A percentile compares a stretch with the other conserved stretches of the same genome.
These are phyloP conservation scores for Fusarium praegraminearum DNA, from an alignment of 2,329 filamentous ascomycete genomes.

Conservation along the genomic window DNA sequence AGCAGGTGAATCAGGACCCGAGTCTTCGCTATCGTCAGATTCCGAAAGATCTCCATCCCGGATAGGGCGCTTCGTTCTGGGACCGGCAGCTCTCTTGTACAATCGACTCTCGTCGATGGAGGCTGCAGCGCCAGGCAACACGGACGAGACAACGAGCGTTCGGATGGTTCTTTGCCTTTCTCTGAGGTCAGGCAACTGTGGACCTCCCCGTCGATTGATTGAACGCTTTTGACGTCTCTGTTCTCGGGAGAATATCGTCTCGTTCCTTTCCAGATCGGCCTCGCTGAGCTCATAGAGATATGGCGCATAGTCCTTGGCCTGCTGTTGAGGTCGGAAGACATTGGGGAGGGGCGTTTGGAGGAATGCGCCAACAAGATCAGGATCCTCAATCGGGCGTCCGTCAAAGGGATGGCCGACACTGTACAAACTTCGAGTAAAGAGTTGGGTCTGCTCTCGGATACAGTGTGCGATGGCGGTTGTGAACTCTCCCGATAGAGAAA, in stretches of 20 bases:
- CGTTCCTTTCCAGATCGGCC: slow-evolving; percentile 87
- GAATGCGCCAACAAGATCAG: slow-evolving; percentile 87
- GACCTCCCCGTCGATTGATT: slow-evolving; percentile 91
- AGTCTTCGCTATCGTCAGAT: slow-evolving; percentile 92
- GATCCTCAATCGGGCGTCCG: slow-evolving; percentile 90
- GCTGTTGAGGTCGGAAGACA: slow-evolving; percentile 90
- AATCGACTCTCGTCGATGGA: slow-evolving; percentile 86
- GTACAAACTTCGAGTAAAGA: slow-evolving; percentile 94
- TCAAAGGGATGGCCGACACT: slow-evolving; percentile 95
- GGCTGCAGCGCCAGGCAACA: slow-evolving; percentile 86
- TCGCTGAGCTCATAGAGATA: slow-evolving; percentile 96
- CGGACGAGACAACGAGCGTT: slow-evolving; percentile 90
- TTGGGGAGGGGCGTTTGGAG: slow-evolving; percentile 83
- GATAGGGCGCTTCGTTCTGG: slow-evolving; percentile 66
- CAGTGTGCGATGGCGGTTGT: slow-evolving; percentile 97
- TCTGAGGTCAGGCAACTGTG: slow-evolving; percentile 93
- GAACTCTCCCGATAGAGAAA: slow-evolving; percentile 94
- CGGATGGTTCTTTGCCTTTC: slow-evolving; percentile 93
- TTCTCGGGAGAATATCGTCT: slow-evolving; percentile 92
- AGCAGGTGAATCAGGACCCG: slow-evolving; percentile 85
- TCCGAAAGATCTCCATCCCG: slow-evolving; percentile 81
- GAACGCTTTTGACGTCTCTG: slow-evolving; percentile 95
- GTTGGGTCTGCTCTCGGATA: slow-evolving; percentile 93
- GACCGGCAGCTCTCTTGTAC: slow-evolving; percentile 79
- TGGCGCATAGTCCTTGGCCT: slow-evolving; percentile 93